A percentile compares a stretch with the other conserved stretches of the same genome.
These are phyloP conservation scores for Lachancea fermentati DNA, from an alignment of 805 yeast species.

Conservation along the genomic window DNA sequence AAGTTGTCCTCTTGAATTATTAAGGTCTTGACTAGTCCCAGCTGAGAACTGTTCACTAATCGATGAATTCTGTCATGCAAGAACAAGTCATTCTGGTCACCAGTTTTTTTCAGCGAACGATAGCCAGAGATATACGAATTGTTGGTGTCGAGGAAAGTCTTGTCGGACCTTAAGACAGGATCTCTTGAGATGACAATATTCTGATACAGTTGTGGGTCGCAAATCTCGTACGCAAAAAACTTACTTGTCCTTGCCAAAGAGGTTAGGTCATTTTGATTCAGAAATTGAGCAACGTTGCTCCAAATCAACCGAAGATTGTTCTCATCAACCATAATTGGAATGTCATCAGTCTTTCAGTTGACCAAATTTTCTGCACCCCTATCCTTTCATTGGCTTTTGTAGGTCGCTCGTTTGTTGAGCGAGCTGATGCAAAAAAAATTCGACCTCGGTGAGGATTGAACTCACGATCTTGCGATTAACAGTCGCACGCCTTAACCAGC, in stretches of 20 bases:
- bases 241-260: slow-evolving; percentile 32
- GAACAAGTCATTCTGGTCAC: slow-evolving; percentile 35
- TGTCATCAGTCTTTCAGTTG: too few relatives aligned
- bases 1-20: slow-evolving; percentile 31
- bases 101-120: slow-evolving; percentile 30
- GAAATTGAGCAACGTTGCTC: slow-evolving; percentile 16
- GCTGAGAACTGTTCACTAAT: slow-evolving; percentile 35
- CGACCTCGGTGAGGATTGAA: slow-evolving; percentile 58
- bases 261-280: slow-evolving; percentile 39
- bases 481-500: slow-evolving; percentile 60
- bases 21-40: slow-evolving; percentile 32
- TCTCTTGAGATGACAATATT: slow-evolving; percentile 34
- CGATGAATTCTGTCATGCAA: slow-evolving; percentile 37
- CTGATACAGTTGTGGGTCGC: slow-evolving; percentile 34
- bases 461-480: slow-evolving; percentile 62
- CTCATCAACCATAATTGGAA: not conserved
- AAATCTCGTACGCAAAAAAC: slow-evolving; percentile 27
- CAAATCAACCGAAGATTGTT: slow-evolving; percentile 1
- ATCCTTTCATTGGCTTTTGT: not conserved
- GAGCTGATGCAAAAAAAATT: not conserved
- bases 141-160: slow-evolving; percentile 33
- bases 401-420: not conserved
- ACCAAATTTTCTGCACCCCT: not conserved
- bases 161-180: slow-evolving; percentile 26
- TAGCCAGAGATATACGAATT: slow-evolving; percentile 38